Evolutionary conservation across 2,329 filamentous ascomycete species (phyloP).

Genomic region (Trichoderma sp.): DNA sequence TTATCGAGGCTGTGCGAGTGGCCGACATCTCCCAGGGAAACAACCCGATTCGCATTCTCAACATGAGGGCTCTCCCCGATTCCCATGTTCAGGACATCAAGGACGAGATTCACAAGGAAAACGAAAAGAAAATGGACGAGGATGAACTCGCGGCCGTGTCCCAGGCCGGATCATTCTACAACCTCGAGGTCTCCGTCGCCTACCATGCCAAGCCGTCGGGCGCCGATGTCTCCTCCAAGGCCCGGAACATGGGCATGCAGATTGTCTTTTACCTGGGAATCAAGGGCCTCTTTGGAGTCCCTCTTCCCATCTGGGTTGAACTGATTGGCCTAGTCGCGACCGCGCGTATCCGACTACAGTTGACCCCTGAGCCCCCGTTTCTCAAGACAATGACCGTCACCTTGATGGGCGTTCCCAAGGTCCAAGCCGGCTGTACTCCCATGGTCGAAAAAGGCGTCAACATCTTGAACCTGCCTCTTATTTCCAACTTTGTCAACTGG

Average conservation of each 20-base stretch:
- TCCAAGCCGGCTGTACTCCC: conserved; percentile 85
- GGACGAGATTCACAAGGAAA: conserved; percentile 75
- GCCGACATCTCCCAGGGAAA: conserved; percentile 93
- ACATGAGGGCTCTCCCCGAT: conserved; percentile 79
- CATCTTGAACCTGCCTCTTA: conserved; percentile 85
- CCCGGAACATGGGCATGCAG: conserved; percentile 96
- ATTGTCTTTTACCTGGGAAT: conserved; percentile 91
- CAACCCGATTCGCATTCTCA: conserved; percentile 87
- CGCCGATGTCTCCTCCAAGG: conserved; percentile 73
- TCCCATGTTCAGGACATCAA: conserved; percentile 80
- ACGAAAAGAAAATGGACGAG: conserved; percentile 78
- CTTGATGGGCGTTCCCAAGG: conserved; percentile 89
- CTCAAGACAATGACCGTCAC: conserved; percentile 91
- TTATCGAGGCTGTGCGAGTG: conserved; percentile 93
- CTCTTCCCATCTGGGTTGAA: conserved; percentile 85
- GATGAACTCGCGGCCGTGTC: conserved; percentile 87
- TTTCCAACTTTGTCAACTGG: conserved; percentile 96
- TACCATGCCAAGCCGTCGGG: conserved; percentile 83
- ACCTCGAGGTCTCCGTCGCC: conserved; percentile 85
- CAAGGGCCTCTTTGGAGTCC: conserved; percentile 85
- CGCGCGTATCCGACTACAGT: conserved; percentile 76
- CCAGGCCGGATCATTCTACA: conserved; percentile 90
- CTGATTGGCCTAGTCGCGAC: conserved; percentile 90
- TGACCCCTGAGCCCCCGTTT: conserved; percentile 90
- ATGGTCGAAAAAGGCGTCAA: conserved; percentile 93